Evolutionary conservation across 192 early-diverging fungal genomes (phyloP), one percentile per base, ranked within the genome.

Genomic region (Obelidium mucronatum): DNA sequence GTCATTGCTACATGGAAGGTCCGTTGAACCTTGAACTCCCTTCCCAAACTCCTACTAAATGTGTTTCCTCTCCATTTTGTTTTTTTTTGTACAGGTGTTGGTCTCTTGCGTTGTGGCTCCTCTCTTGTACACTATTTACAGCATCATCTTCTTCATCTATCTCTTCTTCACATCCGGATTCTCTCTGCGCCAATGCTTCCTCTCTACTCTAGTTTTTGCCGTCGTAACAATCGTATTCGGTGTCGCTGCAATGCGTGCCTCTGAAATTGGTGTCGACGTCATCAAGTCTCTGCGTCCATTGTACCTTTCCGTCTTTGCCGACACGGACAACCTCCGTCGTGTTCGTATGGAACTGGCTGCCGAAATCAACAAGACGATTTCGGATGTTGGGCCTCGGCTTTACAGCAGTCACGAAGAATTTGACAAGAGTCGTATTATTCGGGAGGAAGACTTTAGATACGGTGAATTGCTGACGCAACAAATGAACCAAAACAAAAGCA

Each of bases 1-100:
- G 98, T 99, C 8, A 84, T 99, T 24, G 95, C 94, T 0, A 97
- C 97, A 4, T 98, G 96, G 97, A 98, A 98, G 70, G 78, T 88
- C 1, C n/a, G n/a, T n/a, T n/a, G n/a, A n/a, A n/a, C n/a, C n/a
- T n/a, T n/a, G n/a, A n/a, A n/a, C 71, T 82, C 22, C n/a, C n/a
- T n/a, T n/a, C n/a, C n/a, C n/a, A n/a, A n/a, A n/a, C n/a, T n/a
- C n/a, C n/a, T n/a, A 71, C 73, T 11, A 39, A 66, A 40, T 22
- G 6, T 62, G 30, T 44, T 75, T 77, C 11, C 8, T 33, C 13
- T 19, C 8, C 34, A 19, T 53, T 67, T 64, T 24, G 39, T 79
- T 82, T 95, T 15, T n/a, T n/a, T n/a, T n/a, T n/a, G n/a, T n/a
- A n/a, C n/a, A n/a, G n/a, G n/a, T n/a, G n/a, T 78, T 96, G 5